These are phyloP conservation scores for Taiozyma sp. DNA, from an alignment of 1,139 yeast genomes.

Conservation along the genomic window DNA sequence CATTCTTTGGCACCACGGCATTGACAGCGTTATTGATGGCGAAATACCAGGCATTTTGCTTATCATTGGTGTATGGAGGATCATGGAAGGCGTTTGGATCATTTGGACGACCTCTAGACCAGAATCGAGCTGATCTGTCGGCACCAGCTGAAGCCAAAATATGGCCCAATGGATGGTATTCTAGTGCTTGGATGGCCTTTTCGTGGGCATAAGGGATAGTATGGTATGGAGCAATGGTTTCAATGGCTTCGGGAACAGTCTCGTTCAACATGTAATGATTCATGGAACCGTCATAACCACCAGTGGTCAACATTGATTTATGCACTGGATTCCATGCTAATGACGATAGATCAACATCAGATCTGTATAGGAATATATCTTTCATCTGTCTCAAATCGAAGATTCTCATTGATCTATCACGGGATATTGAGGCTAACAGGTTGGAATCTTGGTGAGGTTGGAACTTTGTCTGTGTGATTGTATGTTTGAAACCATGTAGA, in stretches of 20 bases:
- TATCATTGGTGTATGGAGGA: slow-evolving; percentile 69
- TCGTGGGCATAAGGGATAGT: slow-evolving; percentile 90
- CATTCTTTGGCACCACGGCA: slow-evolving; percentile 35
- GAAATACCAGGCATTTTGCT: slow-evolving; percentile 68
- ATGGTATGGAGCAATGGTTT: slow-evolving; percentile 47
- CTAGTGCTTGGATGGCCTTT: slow-evolving; percentile 82
- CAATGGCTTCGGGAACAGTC: slow-evolving; percentile 19
- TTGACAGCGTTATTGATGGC: slow-evolving; percentile 62
- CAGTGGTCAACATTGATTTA: slow-evolving; percentile 73
- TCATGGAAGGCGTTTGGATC: slow-evolving; percentile 83
- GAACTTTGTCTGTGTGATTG: slow-evolving; percentile 77
- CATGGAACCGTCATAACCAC: slow-evolving; percentile 85
- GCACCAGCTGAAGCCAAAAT: slow-evolving; percentile 88
- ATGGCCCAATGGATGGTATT: slow-evolving; percentile 94
- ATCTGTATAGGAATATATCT: slow-evolving; percentile 66
- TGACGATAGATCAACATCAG: slow-evolving; percentile 81
- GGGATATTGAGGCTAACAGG: slow-evolving; percentile 76
- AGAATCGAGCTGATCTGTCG: slow-evolving; percentile 88
- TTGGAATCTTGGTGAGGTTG: slow-evolving; percentile 47
- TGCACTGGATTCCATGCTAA: slow-evolving; percentile 93
- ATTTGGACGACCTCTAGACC: slow-evolving; percentile 91
- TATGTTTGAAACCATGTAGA: slow-evolving; percentile 88
- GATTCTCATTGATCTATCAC: slow-evolving; percentile 84
- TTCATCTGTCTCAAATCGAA: slow-evolving; percentile 85
- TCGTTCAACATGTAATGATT: slow-evolving; percentile 67